phyloP scores from a whole-genome alignment of 257 asterid genomes.

The Linderniella brevidens region DNA sequence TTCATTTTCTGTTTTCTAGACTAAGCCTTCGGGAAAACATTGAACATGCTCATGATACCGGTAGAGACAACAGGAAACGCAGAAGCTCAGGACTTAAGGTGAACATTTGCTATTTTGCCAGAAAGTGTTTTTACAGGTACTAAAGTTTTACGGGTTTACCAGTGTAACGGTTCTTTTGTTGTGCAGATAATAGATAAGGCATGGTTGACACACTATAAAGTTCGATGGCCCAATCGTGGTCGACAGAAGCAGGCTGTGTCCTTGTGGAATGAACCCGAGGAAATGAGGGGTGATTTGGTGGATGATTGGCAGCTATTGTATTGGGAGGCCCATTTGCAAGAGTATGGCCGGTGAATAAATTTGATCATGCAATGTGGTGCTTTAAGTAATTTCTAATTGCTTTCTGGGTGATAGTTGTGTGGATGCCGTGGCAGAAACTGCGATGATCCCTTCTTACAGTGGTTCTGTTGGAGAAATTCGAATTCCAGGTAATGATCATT shows the following conservation, averaged over 20 bases:
- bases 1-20: slow-evolving; percentile 33
- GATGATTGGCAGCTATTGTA: slow-evolving; percentile 6
- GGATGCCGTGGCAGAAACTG: slow-evolving; percentile 42
- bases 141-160: slow-evolving; percentile 12
- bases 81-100: slow-evolving; percentile 44
- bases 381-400: too few species aligned
- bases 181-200: neutral
- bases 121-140: slow-evolving; percentile 1
- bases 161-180: slow-evolving; percentile 1
- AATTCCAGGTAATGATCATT: slow-evolving; percentile 39
- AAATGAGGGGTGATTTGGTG: neutral
- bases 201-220: neutral
- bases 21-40: slow-evolving; percentile 24
- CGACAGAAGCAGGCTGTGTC: neutral
- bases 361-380: neutral
- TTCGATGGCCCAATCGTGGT: neutral
- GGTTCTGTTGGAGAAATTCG: slow-evolving; percentile 52
- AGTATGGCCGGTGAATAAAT: neutral
- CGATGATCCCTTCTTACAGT: slow-evolving; percentile 40
- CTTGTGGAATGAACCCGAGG: neutral
- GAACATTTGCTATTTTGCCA: slow-evolving; percentile 1
- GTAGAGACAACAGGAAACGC: slow-evolving; percentile 42
- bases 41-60: slow-evolving; percentile 20
- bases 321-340: slow-evolving; percentile 5
- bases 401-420: slow-evolving; percentile 9